These are phyloP conservation scores for Cutaneotrichosporon dermatis DNA, from an alignment of 1,284 basidiomycete species.

Conservation along the genomic window DNA sequence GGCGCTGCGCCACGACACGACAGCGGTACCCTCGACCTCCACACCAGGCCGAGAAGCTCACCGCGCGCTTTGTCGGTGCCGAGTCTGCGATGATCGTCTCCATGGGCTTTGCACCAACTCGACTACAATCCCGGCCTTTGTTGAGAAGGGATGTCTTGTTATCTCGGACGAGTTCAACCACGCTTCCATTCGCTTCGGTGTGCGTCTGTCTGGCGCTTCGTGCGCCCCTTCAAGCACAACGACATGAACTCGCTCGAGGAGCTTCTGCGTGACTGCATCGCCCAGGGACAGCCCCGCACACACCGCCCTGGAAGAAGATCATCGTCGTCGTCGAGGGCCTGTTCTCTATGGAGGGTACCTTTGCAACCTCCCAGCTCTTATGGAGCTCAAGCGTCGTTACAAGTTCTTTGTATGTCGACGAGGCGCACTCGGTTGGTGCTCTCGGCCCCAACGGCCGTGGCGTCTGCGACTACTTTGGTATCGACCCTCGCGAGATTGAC, in stretches of 20 bases:
- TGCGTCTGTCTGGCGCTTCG: constrained; percentile 80
- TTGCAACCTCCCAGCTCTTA: constrained; percentile 73
- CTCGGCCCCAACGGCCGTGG: constrained; percentile 91
- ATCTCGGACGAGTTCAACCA: constrained; percentile 98
- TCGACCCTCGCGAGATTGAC: constrained; percentile 77
- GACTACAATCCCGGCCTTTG: constrained; percentile 87
- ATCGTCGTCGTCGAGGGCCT: constrained; percentile 90
- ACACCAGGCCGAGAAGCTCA: constrained; percentile 77
- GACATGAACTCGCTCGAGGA: constrained; percentile 80
- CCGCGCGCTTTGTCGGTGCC: constrained; percentile 82
- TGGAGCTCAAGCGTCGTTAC: constrained; percentile 91
- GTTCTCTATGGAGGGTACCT: constrained; percentile 98
- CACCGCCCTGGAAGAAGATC: constrained; percentile 99
- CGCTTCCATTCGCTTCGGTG: constrained; percentile 89
- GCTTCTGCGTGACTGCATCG: constrained; percentile 84
- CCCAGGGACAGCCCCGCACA: constrained; percentile 94
- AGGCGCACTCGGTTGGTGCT: constrained; percentile 96
- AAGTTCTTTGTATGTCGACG: constrained; percentile 97
- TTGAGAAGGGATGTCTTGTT: constrained; percentile 85
- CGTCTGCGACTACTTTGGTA: constrained; percentile 89
- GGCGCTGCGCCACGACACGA: constrained; percentile 74
- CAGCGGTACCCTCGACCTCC: constrained; percentile 78
- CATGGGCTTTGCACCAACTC: constrained; percentile 98
- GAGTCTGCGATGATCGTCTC: constrained; percentile 87
- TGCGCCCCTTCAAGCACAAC: constrained; percentile 96